Evolutionary conservation across 768 basidiomycete species (phyloP), one percentile per base, ranked within the genome.

Genomic region (Myochromella boudieri): DNA sequence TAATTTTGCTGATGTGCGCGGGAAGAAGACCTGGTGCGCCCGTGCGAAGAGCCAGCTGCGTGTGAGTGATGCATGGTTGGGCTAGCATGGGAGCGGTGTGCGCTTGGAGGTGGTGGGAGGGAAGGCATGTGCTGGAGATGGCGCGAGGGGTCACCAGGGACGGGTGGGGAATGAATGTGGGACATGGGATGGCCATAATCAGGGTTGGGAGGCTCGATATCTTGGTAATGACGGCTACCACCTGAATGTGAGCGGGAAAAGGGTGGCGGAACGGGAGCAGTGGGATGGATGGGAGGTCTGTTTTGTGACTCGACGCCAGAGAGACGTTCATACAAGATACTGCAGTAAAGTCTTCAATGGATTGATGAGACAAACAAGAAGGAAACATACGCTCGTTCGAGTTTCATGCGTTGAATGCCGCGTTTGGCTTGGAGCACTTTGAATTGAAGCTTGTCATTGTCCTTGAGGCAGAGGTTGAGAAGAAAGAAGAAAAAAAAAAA

Each of bases 381-480:
- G 28, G 33, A 14, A 34, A 81, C 89, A 73, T 58, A 92, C 91
- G 89, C 88, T 71, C 91, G 75, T 68, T 93, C 91, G 47, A 93
- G 73, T 67, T 90, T 87, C 80, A 91, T 86, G 32, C 91, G 77
- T 64, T 90, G 88, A 33, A 93, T 90, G 59, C 81, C 85, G 57
- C 84, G 82, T 66, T 87, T 91, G 24, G 89, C 81, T 61, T 84
- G 76, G 22, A 89, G 70, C 28, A 91, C 81, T 64, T 90, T 88
- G 74, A 84, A 81, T 61, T 87, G 80, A 49, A 93, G 77, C 68
- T 85, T 90, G 74, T 92, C 91, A 67, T 93, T 93, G 68, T 92
- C 89, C 91, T 93, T 46, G 46, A 49, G 44, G 33, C 51, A 47
- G 51, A 57, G 51, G 52, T 46, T 6, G 18, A 34, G 7, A 4